These are phyloP conservation scores for Lophiotrema nucula DNA, from an alignment of 495 filamentous ascomycete species.

Conservation along the genomic window DNA sequence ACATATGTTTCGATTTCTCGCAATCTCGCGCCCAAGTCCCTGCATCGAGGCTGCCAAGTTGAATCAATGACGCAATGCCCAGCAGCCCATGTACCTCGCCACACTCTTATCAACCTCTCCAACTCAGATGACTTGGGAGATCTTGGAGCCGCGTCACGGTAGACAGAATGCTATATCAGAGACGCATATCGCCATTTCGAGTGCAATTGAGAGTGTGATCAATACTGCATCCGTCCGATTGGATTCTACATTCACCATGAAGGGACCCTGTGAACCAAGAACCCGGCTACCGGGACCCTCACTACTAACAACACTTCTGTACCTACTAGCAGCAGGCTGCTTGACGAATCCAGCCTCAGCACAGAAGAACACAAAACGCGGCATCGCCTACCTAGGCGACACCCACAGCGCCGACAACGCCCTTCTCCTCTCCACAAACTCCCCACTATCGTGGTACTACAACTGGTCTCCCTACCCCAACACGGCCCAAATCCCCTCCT, in stretches of 20 bases:
- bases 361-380: slow-evolving; percentile 22
- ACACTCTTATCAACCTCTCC: slow-evolving; percentile 3
- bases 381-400: slow-evolving; percentile 22
- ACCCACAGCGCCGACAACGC: slow-evolving; percentile 18
- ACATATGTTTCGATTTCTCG: too few species aligned
- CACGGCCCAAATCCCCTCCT: slow-evolving; percentile 1
- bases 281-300: neutral
- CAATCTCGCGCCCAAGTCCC: too few species aligned
- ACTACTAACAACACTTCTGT: neutral
- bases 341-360: neutral
- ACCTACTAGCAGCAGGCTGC: too few species aligned
- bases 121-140: neutral
- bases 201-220: too few species aligned
- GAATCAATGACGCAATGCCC: slow-evolving; percentile 19
- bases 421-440: slow-evolving; percentile 8
- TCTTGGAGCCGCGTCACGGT: neutral
- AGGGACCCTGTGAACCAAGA: neutral
- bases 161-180: too few species aligned
- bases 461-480: slow-evolving; percentile 22
- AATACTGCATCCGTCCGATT: too few species aligned
- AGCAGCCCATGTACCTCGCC: slow-evolving; percentile 9
- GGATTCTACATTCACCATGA: neutral
- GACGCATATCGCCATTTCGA: too few species aligned
- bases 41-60: slow-evolving; percentile 25
- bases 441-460: slow-evolving; percentile 27